These are phyloP conservation scores for Eucalyptus leucophloia DNA, from an alignment of 345 rosid genomes.

Conservation along the genomic window DNA sequence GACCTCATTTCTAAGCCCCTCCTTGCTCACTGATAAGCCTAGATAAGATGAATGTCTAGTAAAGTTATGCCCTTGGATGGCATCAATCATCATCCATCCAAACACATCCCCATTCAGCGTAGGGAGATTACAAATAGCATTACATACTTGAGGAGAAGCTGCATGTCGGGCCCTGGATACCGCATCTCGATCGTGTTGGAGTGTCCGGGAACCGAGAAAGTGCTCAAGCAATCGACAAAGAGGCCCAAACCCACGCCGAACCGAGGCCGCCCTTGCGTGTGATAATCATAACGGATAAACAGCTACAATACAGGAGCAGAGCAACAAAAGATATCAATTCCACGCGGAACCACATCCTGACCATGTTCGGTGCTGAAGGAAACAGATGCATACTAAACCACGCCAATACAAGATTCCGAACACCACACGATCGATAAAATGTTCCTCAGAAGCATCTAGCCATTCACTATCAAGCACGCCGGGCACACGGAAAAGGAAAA, in stretches of 20 bases:
- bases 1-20: neutral
- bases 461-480: neutral
- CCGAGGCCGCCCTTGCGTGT: conserved; percentile 60
- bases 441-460: neutral
- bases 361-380: neutral
- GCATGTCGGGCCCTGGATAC: conserved; percentile 96
- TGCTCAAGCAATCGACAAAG: conserved; percentile 80
- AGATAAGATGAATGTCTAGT: neutral
- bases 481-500: neutral
- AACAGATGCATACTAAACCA: neutral
- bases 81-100: neutral
- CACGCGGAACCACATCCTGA: neutral
- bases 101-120: neutral
- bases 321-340: neutral
- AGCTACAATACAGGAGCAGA: conserved; percentile 25
- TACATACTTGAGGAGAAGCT: conserved; percentile 81
- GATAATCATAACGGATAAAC: conserved; percentile 51
- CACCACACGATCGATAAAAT: neutral
- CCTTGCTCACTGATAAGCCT: neutral
- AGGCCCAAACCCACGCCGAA: conserved; percentile 91
- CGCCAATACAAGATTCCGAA: neutral
- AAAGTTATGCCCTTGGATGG: neutral
- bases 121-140: neutral
- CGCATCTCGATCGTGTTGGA: conserved; percentile 58
- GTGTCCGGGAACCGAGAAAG: conserved; percentile 76